A percentile compares a stretch with the other conserved stretches of the same genome.
These are phyloP conservation scores for Xylaria sp. DNA, from an alignment of 2,329 filamentous ascomycete species.

Conservation along the genomic window DNA sequence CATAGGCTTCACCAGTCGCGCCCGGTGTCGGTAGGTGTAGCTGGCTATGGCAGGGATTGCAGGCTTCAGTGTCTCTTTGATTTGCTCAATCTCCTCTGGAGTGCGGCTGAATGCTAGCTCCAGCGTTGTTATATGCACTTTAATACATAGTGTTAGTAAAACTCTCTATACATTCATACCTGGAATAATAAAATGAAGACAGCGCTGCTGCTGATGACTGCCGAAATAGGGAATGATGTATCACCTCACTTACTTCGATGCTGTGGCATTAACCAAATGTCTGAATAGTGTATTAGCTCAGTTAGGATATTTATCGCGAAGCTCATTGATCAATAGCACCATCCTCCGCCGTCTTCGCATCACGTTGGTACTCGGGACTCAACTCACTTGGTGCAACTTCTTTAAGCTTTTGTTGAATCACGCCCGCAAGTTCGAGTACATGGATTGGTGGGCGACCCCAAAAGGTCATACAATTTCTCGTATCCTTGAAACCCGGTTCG, in stretches of 20 bases:
- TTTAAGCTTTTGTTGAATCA: slow-evolving; percentile 74
- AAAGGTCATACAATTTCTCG: slow-evolving; percentile 83
- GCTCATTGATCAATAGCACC: not conserved
- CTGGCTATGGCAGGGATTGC: slow-evolving; percentile 69
- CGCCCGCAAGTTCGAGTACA: slow-evolving; percentile 72
- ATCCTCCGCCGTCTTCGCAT: not conserved
- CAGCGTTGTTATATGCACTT: slow-evolving; percentile 82
- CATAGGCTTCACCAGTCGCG: slow-evolving; percentile 82
- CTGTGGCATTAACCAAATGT: slow-evolving; percentile 86
- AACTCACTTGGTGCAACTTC: slow-evolving; percentile 74
- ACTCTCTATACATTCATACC: not conserved
- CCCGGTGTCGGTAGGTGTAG: slow-evolving; percentile 72
- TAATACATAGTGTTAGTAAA: slow-evolving; percentile 11
- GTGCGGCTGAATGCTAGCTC: slow-evolving; percentile 87
- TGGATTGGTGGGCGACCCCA: slow-evolving; percentile 85
- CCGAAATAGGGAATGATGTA: not conserved
- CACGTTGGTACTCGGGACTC: not conserved
- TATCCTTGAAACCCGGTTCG: slow-evolving; percentile 77
- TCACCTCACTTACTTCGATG: slow-evolving; percentile 57
- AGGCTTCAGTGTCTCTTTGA: slow-evolving; percentile 68
- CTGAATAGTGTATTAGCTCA: slow-evolving; percentile 55
- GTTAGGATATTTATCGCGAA: not conserved
- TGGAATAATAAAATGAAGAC: not conserved
- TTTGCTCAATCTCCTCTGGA: slow-evolving; percentile 69
- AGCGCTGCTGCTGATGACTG: not conserved